Evolutionary conservation across 139 green algal species (phyloP).

Genomic region (Spirogloea muscicola): DNA sequence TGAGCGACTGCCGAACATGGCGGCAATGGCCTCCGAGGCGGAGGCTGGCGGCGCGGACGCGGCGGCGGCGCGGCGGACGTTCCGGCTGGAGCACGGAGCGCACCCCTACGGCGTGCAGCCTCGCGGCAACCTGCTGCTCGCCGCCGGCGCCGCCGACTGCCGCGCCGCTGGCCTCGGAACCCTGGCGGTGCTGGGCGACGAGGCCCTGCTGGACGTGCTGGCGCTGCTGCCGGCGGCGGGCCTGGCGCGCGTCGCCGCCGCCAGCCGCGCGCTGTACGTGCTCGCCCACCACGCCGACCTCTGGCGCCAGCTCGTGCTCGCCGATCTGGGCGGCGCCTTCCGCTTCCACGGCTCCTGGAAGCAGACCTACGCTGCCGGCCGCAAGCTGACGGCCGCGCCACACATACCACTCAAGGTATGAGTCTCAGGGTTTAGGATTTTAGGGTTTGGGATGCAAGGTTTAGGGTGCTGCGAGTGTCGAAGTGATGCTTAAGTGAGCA

Average conservation of each 20-base stretch:
- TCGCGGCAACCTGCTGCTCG: constrained; percentile 43
- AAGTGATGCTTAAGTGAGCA: neutral
- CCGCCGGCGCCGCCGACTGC: no score
- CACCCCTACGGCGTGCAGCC: constrained; percentile 44
- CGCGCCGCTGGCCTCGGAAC: constrained; percentile 64
- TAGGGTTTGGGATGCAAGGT: neutral
- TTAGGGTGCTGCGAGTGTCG: neutral
- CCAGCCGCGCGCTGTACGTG: constrained; percentile 61
- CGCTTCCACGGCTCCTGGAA: constrained; percentile 42
- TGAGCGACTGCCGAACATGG: no score
- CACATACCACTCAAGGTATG: neutral
- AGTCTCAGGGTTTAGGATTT: no score
- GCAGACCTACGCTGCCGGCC: constrained; percentile 35
- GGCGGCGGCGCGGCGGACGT: constrained; percentile 4
- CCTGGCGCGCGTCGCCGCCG: constrained; percentile 52
- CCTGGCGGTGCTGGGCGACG: constrained; percentile 68
- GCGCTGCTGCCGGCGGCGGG: constrained; percentile 27
- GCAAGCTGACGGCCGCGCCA: neutral
- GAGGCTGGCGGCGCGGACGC: no score
- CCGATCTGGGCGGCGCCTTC: constrained; percentile 55
- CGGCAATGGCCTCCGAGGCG: no score
- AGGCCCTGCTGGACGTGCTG: constrained; percentile 67
- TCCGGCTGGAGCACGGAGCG: constrained; percentile 17
- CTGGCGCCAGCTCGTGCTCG: constrained; percentile 77
- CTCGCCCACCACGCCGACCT: constrained; percentile 80